These are phyloP conservation scores for Candida namnaoensis DNA, from an alignment of 805 yeast species.

Conservation along the genomic window DNA sequence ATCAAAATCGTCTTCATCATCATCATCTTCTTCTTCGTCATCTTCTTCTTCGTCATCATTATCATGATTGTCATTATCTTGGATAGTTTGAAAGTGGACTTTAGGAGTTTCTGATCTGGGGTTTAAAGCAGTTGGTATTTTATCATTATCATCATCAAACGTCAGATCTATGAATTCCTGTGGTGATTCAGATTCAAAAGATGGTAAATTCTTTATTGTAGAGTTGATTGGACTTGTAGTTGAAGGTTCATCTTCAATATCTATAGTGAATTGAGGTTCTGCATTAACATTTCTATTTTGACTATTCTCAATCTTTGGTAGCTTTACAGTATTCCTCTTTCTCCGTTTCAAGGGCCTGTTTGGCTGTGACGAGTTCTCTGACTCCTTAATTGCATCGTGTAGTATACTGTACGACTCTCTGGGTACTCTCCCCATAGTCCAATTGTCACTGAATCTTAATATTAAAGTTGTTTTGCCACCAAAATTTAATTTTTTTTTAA, in stretches of 20 bases:
- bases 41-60: conserved; percentile 23
- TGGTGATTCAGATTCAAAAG: too few species aligned
- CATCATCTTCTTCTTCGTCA: conserved; percentile 29
- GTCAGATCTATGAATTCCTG: too few species aligned
- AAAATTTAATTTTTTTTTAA: too few species aligned
- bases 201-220: too few species aligned
- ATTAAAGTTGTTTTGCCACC: too few species aligned
- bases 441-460: too few species aligned
- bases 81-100: too few species aligned
- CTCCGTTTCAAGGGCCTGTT: not conserved
- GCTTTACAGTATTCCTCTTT: not conserved
- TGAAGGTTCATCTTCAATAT: not conserved
- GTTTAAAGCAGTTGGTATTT: too few species aligned
- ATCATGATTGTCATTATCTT: conserved; percentile 17
- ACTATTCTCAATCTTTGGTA: not conserved
- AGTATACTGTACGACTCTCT: not conserved
- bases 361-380: not conserved
- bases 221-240: not conserved
- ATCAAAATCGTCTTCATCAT: conserved; percentile 13
- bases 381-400: not conserved
- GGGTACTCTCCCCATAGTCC: not conserved
- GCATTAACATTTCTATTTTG: too few species aligned
- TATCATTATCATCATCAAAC: too few species aligned
- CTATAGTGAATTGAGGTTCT: not conserved
- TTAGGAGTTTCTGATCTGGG: too few species aligned